Conservation (phyloP, 805 yeast genomes). For the Zygotorulaspora chibaensis region DNA sequence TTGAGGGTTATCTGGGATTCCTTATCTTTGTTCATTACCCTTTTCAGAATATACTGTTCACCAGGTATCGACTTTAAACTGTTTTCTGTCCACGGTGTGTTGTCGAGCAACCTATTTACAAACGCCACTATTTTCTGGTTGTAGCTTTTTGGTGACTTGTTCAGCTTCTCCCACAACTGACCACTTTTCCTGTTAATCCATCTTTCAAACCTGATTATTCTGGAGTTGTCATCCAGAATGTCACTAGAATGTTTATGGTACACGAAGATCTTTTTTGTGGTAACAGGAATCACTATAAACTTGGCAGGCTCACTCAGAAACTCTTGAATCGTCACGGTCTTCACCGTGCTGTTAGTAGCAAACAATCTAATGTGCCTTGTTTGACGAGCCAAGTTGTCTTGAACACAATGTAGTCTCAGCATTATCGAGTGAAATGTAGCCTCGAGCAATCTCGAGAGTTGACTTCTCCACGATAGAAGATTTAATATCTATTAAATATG, state of each 20-base stretch:
- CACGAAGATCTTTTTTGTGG: conserved; percentile 55
- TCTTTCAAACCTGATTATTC: conserved; percentile 38
- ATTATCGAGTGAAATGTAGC: background rate
- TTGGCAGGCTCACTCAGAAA: conserved; percentile 46
- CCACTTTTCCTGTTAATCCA: conserved; percentile 48
- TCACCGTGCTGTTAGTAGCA: background rate
- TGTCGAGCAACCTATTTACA: conserved; percentile 50
- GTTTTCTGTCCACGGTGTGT: conserved; percentile 77
- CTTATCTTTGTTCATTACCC: conserved; percentile 14
- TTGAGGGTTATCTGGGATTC: conserved; percentile 16
- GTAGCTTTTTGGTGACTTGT: conserved; percentile 48
- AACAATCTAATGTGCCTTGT: background rate
- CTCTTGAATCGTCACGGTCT: conserved; percentile 12
- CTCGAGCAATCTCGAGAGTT: background rate
- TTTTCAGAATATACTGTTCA: conserved; percentile 46
- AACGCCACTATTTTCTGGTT: conserved; percentile 56
- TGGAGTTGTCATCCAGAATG: conserved; percentile 35
- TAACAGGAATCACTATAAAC: conserved; percentile 67
- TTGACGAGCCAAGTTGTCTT: background rate
- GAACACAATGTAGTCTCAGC: background rate
- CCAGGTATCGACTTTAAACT: conserved; percentile 75
- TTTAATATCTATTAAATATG: background rate
- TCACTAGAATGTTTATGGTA: conserved; percentile 57
- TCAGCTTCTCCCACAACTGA: conserved; percentile 60
- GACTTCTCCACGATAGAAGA: background rate